Conservation (phyloP, 495 filamentous ascomycete genomes). For the Echria macrotheca region DNA sequence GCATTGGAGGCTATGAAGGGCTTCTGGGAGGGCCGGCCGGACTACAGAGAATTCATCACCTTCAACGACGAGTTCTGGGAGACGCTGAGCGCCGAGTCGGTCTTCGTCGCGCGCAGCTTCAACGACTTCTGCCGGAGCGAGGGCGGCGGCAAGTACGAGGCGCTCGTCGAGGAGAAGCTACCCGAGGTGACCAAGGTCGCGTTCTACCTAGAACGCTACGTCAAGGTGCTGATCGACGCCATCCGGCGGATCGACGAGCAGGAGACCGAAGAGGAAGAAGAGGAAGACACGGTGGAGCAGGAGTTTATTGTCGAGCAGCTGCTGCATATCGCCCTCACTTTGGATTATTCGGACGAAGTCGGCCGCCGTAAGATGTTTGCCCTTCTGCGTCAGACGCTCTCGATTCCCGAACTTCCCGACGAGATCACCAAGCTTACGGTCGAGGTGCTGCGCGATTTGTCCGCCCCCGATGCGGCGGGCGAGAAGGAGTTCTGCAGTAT, state of each 20-base stretch:
- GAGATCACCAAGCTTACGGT: constrained; percentile 85
- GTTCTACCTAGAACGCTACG: constrained; percentile 72
- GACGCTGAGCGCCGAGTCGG: constrained; percentile 72
- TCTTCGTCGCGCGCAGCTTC: constrained; percentile 84
- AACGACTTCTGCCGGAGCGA: constrained; percentile 82
- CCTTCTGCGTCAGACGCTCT: constrained; percentile 75
- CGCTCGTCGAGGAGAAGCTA: constrained; percentile 81
- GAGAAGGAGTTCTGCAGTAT: constrained; percentile 92
- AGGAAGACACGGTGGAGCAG: constrained; percentile 73
- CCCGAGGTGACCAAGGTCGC: constrained; percentile 89
- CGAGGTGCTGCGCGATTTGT: constrained; percentile 74
- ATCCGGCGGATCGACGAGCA: constrained; percentile 52
- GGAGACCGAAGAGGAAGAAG: constrained; percentile 52
- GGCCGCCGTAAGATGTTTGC: constrained; percentile 93
- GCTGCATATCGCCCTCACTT: constrained; percentile 80
- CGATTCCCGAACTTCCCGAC: constrained; percentile 82
- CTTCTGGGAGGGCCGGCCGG: constrained; percentile 91
- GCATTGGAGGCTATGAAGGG: constrained; percentile 87
- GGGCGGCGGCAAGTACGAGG: constrained; percentile 63
- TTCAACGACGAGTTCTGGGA: constrained; percentile 91
- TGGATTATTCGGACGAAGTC: constrained; percentile 94
- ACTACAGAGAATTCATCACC: constrained; percentile 74
- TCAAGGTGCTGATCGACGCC: constrained; percentile 66
- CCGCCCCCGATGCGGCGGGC: constrained; percentile 67
- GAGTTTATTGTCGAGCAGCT: constrained; percentile 96